Evolutionary conservation across 345 rosid genomes (phyloP), one percentile per base, ranked within the genome.

Genomic region (Lumnitzera littorea): DNA sequence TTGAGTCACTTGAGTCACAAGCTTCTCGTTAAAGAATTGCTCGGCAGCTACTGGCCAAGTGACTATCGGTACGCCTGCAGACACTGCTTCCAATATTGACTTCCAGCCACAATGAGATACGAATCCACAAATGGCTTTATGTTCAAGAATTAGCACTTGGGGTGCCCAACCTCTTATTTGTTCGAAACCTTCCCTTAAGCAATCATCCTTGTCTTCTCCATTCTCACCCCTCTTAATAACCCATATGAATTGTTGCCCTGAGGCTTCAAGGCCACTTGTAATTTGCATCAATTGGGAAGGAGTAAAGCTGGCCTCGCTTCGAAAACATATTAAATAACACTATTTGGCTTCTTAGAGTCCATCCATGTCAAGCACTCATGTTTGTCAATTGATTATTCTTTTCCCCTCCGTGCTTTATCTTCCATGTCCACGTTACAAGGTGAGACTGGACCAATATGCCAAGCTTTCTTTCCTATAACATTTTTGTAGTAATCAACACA

Each of bases 381-480:
- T 20, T 70, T 76, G 8, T 67, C 78, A 2, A 72, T 15, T 0
- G 68, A 10, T 13, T 67, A 24, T 58, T 67, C 64, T 23, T 72
- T 24, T 10, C 80, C 80, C 66, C 78, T 72, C 43, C 68, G 69
- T 0, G 67, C 70, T 58, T 70, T 78, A 23, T 73, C 79, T 48
- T 58, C 75, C 8, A 62, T 15, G 10, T 64, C 51, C 17, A 60
- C 60, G 56, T 71, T 73, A 27, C 62, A 70, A 17, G 76, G 25
- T 1, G 86, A 81, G 13, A 75, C 72, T 9, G 80, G 80, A 6
- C 80, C 85, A 0, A 81, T 65, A 0, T 58, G 57, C 82, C 85
- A 81, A 1, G 79, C 72, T 43, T 47, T 78, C 13, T 55, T 66
- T 16, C 70, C 74, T 60, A 70, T 8, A 16, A 60, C 70, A n/a